Conservation (phyloP, 805 yeast species). For the Teunomyces lycoperdinae region DNA sequence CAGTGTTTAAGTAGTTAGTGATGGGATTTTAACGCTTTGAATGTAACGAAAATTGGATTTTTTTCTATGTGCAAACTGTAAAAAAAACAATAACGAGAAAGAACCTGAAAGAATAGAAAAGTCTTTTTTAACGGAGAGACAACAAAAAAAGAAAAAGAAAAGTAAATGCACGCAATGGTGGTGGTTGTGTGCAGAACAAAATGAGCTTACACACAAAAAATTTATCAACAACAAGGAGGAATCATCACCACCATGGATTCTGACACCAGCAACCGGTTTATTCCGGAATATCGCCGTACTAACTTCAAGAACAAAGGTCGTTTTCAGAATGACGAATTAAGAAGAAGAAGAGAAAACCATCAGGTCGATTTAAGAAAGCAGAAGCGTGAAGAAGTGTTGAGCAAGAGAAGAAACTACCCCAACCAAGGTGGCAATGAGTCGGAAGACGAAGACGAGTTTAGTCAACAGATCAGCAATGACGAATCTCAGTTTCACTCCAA, state of each 20-base stretch:
- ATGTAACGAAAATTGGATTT: too few species aligned
- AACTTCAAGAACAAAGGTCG: slow-evolving; percentile 92
- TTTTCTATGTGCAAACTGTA: not conserved
- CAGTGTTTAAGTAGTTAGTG: not conserved
- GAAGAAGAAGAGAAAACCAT: slow-evolving; percentile 96
- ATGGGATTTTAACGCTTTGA: too few species aligned
- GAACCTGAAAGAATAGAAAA: too few species aligned
- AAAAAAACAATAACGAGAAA: not conserved
- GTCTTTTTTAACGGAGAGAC: not conserved
- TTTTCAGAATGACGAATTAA: slow-evolving; percentile 91
- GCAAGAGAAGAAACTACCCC: slow-evolving; percentile 83
- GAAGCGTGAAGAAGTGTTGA: slow-evolving; percentile 89
- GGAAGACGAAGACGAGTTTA: slow-evolving; percentile 38
- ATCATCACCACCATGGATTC: slow-evolving; percentile 54
- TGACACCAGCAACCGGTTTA: slow-evolving; percentile 75
- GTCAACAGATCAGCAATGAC: slow-evolving; percentile 39
- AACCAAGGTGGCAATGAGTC: slow-evolving; percentile 39
- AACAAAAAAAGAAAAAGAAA: too few species aligned
- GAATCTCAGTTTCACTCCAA: slow-evolving; percentile 40
- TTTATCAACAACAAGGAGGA: slow-evolving; percentile 4
- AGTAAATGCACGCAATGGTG: too few species aligned
- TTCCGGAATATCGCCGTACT: slow-evolving; percentile 97
- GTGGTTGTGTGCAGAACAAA: not conserved
- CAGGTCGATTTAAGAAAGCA: slow-evolving; percentile 96
- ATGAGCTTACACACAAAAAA: not conserved